These are phyloP conservation scores for Mucor saturninus DNA, from an alignment of 371 early-diverging fungal genomes.

Conservation along the genomic window DNA sequence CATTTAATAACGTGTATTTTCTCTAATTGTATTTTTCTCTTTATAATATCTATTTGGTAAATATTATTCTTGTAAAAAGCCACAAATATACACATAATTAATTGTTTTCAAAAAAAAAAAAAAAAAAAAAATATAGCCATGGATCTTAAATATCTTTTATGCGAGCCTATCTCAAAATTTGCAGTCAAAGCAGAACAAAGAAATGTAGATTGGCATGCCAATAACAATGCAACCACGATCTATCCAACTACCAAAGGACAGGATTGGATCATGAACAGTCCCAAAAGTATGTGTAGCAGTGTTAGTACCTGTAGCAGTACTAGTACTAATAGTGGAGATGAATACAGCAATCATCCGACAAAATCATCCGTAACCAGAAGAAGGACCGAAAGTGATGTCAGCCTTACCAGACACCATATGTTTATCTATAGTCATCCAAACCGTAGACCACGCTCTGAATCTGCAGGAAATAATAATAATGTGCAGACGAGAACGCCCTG, in stretches of 20 bases:
- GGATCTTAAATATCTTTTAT: slow-evolving; percentile 35
- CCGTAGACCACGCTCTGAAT: slow-evolving; percentile 30
- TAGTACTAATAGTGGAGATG: slow-evolving; percentile 16
- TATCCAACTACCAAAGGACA: slow-evolving; percentile 17
- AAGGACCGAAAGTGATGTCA: slow-evolving; percentile 29
- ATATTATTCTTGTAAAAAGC: background rate
- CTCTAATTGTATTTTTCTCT: slow-evolving; percentile 5
- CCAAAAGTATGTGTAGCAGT: slow-evolving; percentile 31
- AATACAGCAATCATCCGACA: slow-evolving; percentile 3
- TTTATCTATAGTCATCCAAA: slow-evolving; percentile 30
- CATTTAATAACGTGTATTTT: slow-evolving; percentile 5
- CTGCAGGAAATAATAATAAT: slow-evolving; percentile 22
- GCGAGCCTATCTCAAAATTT: slow-evolving; percentile 29
- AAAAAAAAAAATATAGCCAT: slow-evolving; percentile 1
- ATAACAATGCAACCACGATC: background rate
- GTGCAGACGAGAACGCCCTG: slow-evolving; percentile 57
- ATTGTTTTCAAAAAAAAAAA: background rate
- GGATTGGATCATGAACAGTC: slow-evolving; percentile 22
- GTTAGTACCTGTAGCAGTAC: slow-evolving; percentile 29
- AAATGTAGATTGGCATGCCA: slow-evolving; percentile 19
- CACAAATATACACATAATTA: background rate
- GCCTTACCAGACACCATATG: slow-evolving; percentile 29
- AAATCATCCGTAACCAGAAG: slow-evolving; percentile 9
- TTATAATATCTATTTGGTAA: slow-evolving; percentile 8
- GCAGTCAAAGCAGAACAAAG: slow-evolving; percentile 17